Conservation (phyloP, 1,139 yeast genomes). For the Pichia sp. region DNA sequence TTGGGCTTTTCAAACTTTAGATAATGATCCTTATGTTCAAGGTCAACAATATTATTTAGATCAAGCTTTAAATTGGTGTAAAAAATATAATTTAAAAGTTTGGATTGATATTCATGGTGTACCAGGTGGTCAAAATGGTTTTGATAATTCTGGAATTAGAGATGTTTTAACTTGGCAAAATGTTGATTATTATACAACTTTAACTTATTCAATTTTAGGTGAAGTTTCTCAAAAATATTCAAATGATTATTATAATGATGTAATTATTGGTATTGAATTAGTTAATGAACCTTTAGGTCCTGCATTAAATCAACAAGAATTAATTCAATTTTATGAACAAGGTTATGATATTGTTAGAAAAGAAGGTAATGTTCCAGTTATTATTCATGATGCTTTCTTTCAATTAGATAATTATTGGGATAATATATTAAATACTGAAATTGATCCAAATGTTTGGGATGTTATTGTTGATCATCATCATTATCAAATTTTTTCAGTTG, state of each 20-base stretch:
- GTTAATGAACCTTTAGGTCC: slow-evolving; percentile 59
- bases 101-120: slow-evolving; percentile 96
- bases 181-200: slow-evolving; percentile 40
- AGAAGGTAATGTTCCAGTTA: slow-evolving; percentile 35
- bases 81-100: slow-evolving; percentile 55
- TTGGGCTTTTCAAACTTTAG: slow-evolving; percentile 51
- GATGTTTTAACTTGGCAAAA: slow-evolving; percentile 56
- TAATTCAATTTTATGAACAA: slow-evolving; percentile 38
- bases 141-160: slow-evolving; percentile 88
- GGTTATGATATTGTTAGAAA: slow-evolving; percentile 37
- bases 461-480: slow-evolving; percentile 60
- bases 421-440: slow-evolving; percentile 36
- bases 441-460: slow-evolving; percentile 27
- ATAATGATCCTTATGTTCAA: slow-evolving; percentile 51
- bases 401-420: slow-evolving; percentile 45
- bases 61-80: slow-evolving; percentile 71
- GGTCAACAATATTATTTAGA: slow-evolving; percentile 52
- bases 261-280: slow-evolving; percentile 56
- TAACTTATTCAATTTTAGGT: slow-evolving; percentile 41
- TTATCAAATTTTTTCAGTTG: slow-evolving; percentile 50
- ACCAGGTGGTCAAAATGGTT: slow-evolving; percentile 96
- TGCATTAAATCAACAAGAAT: slow-evolving; percentile 33
- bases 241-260: slow-evolving; percentile 37
- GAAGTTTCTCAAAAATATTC: slow-evolving; percentile 43
- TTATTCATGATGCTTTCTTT: slow-evolving; percentile 53